These are phyloP conservation scores for Nakaseomyces uthaithaninus DNA, from an alignment of 1,139 yeast species.

Conservation along the genomic window DNA sequence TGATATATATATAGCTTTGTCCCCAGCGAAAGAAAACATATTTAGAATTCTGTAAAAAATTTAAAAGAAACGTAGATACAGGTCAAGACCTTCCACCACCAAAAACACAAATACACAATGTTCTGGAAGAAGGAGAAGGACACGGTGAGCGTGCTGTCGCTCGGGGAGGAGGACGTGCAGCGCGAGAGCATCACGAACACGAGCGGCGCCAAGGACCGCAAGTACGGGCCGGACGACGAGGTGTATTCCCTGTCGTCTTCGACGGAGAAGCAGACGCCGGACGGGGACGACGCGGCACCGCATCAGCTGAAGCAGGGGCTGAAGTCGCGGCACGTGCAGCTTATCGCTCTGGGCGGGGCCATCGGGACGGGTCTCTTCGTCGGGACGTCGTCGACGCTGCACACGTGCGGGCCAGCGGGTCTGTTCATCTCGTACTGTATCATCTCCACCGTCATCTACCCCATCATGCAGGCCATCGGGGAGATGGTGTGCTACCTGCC, in stretches of 20 bases:
- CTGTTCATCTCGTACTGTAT: slow-evolving; percentile 37
- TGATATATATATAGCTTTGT: too few relatives aligned
- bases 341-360: slow-evolving; percentile 82
- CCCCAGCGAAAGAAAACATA: too few relatives aligned
- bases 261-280: slow-evolving; percentile 2
- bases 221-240: slow-evolving; percentile 14
- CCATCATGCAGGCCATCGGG: slow-evolving; percentile 61
- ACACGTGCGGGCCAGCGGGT: slow-evolving; percentile 62
- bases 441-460: slow-evolving; percentile 43
- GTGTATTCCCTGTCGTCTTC: slow-evolving; percentile 12
- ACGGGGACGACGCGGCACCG: slow-evolving; percentile 1
- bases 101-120: not conserved
- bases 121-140: slow-evolving; percentile 6
- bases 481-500: slow-evolving; percentile 79
- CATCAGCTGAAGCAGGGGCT: slow-evolving; percentile 43
- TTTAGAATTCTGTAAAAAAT: not conserved
- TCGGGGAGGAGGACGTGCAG: slow-evolving; percentile 4
- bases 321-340: slow-evolving; percentile 55
- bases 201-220: slow-evolving; percentile 9
- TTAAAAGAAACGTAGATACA: not conserved
- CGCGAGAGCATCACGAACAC: not conserved
- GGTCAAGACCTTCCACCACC: too few relatives aligned
- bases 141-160: slow-evolving; percentile 4
- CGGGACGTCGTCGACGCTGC: slow-evolving; percentile 56
- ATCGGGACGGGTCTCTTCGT: slow-evolving; percentile 63